Conservation (phyloP, 1,139 yeast species). For the Debaryomyces nepalensis region DNA sequence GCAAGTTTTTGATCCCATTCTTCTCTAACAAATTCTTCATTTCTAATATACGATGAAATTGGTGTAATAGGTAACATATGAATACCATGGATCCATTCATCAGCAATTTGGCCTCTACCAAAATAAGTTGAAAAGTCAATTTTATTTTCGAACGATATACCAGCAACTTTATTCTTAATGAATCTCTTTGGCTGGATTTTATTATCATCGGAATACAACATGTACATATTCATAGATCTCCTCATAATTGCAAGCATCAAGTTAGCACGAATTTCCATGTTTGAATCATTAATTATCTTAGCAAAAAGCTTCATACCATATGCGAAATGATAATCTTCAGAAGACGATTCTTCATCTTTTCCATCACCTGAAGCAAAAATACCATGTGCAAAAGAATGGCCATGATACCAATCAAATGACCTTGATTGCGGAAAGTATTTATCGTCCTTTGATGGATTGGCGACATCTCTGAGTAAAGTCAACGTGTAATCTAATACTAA, state of each 20-base stretch:
- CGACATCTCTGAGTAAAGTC: slow-evolving; percentile 45
- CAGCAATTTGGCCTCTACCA: slow-evolving; percentile 47
- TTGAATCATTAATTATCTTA: slow-evolving; percentile 34
- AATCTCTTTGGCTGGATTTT: slow-evolving; percentile 42
- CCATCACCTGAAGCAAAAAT: slow-evolving; percentile 52
- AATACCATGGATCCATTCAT: slow-evolving; percentile 54
- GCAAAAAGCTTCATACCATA: slow-evolving; percentile 50
- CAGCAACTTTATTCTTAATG: slow-evolving; percentile 48
- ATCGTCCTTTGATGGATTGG: slow-evolving; percentile 43
- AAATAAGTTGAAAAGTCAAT: slow-evolving; percentile 50
- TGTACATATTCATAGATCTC: slow-evolving; percentile 48
- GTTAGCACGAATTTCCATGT: slow-evolving; percentile 45
- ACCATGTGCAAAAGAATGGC: slow-evolving; percentile 54
- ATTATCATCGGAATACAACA: slow-evolving; percentile 47
- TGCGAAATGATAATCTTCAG: slow-evolving; percentile 52
- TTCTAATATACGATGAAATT: slow-evolving; percentile 43
- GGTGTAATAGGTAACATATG: slow-evolving; percentile 55
- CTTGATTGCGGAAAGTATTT: slow-evolving; percentile 45
- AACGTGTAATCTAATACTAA: slow-evolving; percentile 37
- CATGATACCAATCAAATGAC: slow-evolving; percentile 52
- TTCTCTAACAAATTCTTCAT: slow-evolving; percentile 41
- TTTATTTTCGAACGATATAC: slow-evolving; percentile 51
- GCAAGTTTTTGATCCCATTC: slow-evolving; percentile 48
- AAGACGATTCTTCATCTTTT: slow-evolving; percentile 51
- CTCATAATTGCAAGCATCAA: slow-evolving; percentile 49